Conservation (phyloP, 2,329 filamentous ascomycete genomes). For the Cercospora brassicicola region DNA sequence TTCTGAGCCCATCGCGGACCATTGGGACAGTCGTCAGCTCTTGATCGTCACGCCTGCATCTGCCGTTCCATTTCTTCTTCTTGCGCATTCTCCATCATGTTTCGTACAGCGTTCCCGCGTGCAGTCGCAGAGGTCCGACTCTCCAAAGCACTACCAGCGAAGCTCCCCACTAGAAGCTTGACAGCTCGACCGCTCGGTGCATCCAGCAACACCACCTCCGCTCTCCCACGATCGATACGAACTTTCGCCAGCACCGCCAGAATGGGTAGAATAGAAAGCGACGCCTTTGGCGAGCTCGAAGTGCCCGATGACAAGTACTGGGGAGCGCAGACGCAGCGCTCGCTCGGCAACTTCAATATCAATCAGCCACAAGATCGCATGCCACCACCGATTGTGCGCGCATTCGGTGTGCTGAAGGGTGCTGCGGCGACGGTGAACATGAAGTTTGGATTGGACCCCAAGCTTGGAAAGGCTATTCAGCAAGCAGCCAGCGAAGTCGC, state of each 20-base stretch:
- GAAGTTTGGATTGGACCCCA: constrained; percentile 87
- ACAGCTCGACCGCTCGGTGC: constrained; percentile 10
- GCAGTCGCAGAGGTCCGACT: constrained; percentile 10
- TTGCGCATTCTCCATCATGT: constrained; percentile 17
- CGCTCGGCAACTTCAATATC: constrained; percentile 96
- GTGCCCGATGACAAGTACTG: constrained; percentile 93
- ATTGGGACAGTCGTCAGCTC: background rate
- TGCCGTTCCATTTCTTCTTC: background rate
- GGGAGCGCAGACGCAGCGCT: constrained; percentile 96
- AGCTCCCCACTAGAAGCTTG: constrained; percentile 23
- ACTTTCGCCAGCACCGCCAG: constrained; percentile 38
- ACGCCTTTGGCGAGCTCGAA: constrained; percentile 97
- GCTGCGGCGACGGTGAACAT: constrained; percentile 95
- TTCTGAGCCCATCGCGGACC: background rate
- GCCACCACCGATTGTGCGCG: constrained; percentile 86
- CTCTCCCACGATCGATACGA: constrained; percentile 19
- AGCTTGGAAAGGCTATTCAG: constrained; percentile 87
- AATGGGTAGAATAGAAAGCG: constrained; percentile 72
- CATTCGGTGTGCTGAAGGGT: constrained; percentile 96
- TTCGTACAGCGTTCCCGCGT: constrained; percentile 23
- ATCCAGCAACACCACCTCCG: constrained; percentile 2
- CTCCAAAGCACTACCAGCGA: constrained; percentile 18
- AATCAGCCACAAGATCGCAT: constrained; percentile 99
- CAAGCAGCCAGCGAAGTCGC: constrained; percentile 92
- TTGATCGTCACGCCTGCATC: constrained; percentile 5